phyloP scores from a whole-genome alignment of 306 rosid genomes.

The Macrotyloma uniflorum region DNA sequence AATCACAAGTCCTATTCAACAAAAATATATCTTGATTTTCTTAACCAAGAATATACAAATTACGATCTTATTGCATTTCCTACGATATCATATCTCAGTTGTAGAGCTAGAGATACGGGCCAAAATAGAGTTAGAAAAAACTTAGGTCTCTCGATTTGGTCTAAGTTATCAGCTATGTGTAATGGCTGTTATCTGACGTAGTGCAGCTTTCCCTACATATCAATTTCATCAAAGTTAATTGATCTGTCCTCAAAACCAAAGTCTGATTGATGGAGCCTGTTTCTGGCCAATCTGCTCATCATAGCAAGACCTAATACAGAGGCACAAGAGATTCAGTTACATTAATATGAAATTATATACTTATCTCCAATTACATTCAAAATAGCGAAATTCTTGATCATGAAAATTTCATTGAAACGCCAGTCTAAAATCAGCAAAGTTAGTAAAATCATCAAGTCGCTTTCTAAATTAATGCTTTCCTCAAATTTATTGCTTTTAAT shows the following conservation, averaged over 20 bases:
- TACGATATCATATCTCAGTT: not conserved
- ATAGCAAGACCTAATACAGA: slow-evolving; percentile 69
- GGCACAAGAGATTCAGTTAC: slow-evolving; percentile 12
- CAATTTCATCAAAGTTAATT: slow-evolving; percentile 67
- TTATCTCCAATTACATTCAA: slow-evolving; percentile 4
- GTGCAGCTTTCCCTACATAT: slow-evolving; percentile 46
- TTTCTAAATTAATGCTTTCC: slow-evolving; percentile 14
- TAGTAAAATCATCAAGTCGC: slow-evolving; percentile 2
- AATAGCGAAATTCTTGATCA: not conserved
- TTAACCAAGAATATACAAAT: slow-evolving; percentile 23
- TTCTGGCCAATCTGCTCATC: slow-evolving; percentile 75
- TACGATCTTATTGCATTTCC: slow-evolving; percentile 22
- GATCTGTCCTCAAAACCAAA: slow-evolving; percentile 54
- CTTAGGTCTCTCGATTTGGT: not conserved
- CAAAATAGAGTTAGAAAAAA: slow-evolving; percentile 28
- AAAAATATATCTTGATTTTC: slow-evolving; percentile 6
- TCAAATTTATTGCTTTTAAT: too few relatives aligned
- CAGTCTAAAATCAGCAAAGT: not conserved
- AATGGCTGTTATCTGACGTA: not conserved
- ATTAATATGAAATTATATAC: not conserved
- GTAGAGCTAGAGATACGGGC: slow-evolving; percentile 12
- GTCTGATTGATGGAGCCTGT: slow-evolving; percentile 66
- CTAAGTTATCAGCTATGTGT: not conserved
- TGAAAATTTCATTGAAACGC: not conserved
- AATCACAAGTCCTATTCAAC: not conserved